Evolutionary conservation across 164 flowering plant genomes (phyloP).

Genomic region (Stephania cephalantha): DNA sequence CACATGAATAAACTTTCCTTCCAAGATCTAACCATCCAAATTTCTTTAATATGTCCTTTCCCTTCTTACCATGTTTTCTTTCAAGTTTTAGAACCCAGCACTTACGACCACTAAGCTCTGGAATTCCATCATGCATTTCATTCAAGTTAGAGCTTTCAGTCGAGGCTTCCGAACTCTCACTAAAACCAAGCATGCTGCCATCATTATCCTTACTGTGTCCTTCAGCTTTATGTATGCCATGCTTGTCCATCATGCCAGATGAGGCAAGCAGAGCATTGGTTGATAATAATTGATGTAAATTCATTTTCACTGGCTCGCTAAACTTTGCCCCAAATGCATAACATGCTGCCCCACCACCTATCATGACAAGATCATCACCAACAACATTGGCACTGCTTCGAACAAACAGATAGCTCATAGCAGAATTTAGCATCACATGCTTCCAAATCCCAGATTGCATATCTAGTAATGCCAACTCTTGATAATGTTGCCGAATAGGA

Average conservation of each 20-base stretch:
- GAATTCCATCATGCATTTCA: conserved; percentile 12
- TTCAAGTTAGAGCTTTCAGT: conserved; percentile 19
- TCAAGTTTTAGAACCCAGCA: conserved; percentile 54
- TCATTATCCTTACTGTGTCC: conserved; percentile 11
- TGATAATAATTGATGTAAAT: conserved; percentile 35
- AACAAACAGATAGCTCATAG: conserved; percentile 54
- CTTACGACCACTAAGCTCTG: conserved; percentile 15
- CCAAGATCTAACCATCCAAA: conserved; percentile 82
- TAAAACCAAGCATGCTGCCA: conserved; percentile 7
- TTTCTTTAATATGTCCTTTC: conserved; percentile 74
- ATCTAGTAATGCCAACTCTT: conserved; percentile 69
- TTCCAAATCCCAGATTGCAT: conserved; percentile 45
- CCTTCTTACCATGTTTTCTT: conserved; percentile 61
- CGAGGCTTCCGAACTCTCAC: conserved; percentile 10
- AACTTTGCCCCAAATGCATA: conserved; percentile 97
- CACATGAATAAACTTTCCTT: conserved; percentile 54
- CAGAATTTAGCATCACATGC: conserved; percentile 45
- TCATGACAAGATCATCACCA: conserved; percentile 60
- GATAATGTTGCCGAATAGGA: conserved; percentile 54
- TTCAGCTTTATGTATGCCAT: conserved; percentile 9
- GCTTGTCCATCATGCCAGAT: conserved; percentile 16
- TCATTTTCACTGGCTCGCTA: conserved; percentile 62
- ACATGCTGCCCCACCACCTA: conserved; percentile 95
- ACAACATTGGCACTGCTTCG: conserved; percentile 68
- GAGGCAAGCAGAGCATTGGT: conserved; percentile 10